Conservation (phyloP, 2,329 filamentous ascomycete species). For the Xylaria polymorpha region DNA sequence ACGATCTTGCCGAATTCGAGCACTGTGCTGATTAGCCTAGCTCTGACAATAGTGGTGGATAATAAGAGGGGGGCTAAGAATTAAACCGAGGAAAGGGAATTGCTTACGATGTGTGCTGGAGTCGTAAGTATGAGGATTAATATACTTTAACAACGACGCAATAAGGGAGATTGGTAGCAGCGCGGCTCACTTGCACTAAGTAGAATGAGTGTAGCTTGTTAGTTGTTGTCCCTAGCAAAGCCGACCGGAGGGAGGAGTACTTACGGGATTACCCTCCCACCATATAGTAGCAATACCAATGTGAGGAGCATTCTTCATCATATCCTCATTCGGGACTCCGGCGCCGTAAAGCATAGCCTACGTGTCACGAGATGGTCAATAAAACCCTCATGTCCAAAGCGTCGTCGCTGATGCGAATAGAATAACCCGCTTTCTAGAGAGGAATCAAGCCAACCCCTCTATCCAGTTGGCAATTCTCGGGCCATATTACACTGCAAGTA, state of each 20-base stretch:
- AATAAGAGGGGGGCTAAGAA: background rate
- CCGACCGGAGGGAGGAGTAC: slow-evolving; percentile 49
- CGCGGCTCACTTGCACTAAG: slow-evolving; percentile 47
- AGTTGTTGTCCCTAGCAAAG: slow-evolving; percentile 15
- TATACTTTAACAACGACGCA: background rate
- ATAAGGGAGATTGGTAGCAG: background rate
- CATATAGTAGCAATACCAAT: slow-evolving; percentile 92
- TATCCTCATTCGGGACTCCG: slow-evolving; percentile 82
- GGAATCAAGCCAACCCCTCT: no score
- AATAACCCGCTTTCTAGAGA: background rate
- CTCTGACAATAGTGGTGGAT: background rate
- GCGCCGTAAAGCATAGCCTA: slow-evolving; percentile 96
- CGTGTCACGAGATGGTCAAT: slow-evolving; percentile 9
- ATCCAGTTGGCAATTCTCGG: background rate
- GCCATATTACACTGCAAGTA: background rate
- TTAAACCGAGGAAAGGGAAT: background rate
- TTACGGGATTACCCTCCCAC: slow-evolving; percentile 95
- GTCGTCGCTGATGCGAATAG: background rate
- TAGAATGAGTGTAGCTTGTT: slow-evolving; percentile 26
- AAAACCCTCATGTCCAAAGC: background rate
- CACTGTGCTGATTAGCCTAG: slow-evolving; percentile 61
- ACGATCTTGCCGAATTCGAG: slow-evolving; percentile 88
- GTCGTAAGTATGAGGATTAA: slow-evolving; percentile 22
- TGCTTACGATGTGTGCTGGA: slow-evolving; percentile 49
- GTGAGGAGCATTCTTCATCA: slow-evolving; percentile 91